A percentile compares a stretch with the other conserved stretches of the same genome.
Evolutionary conservation across 345 rosid genomes (phyloP).

Genomic region (Litchi chinensis): DNA sequence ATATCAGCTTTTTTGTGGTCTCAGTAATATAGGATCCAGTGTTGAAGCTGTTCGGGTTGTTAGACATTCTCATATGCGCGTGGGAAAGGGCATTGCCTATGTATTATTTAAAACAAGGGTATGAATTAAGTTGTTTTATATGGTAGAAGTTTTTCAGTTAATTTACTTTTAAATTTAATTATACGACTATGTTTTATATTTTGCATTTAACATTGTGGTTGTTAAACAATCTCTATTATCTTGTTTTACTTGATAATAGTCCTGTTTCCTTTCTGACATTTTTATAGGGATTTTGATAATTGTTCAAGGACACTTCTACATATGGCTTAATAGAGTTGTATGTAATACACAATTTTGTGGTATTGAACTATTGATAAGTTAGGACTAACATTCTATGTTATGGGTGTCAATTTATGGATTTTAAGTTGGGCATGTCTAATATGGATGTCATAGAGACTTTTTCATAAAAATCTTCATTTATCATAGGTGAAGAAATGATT

Average conservation of each 20-base stretch:
- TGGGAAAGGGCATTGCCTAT: slow-evolving; percentile 97
- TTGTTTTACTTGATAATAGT: not conserved
- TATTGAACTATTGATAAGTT: not conserved
- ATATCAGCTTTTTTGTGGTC: slow-evolving; percentile 72
- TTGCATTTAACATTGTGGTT: not conserved
- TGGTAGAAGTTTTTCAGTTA: not conserved
- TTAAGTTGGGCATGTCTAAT: not conserved
- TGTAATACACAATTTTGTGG: not conserved
- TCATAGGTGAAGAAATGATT: not conserved
- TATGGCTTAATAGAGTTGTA: not conserved
- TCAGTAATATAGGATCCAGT: slow-evolving; percentile 56
- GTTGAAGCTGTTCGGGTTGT: slow-evolving; percentile 92
- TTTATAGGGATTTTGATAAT: not conserved
- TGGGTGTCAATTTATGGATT: not conserved
- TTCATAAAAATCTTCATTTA: not conserved
- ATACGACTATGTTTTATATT: not conserved
- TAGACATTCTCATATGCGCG: slow-evolving; percentile 77
- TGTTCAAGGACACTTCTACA: not conserved
- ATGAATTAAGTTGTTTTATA: slow-evolving; percentile 25
- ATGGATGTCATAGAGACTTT: not conserved
- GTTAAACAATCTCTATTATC: not conserved
- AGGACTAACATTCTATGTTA: not conserved
- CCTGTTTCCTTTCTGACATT: not conserved
- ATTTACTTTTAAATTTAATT: not conserved
- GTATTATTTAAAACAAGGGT: slow-evolving; percentile 88